Base-by-base conservation (phyloP, 2,329 filamentous ascomycete genomes). In the Colletotrichum godetiae region DNA sequence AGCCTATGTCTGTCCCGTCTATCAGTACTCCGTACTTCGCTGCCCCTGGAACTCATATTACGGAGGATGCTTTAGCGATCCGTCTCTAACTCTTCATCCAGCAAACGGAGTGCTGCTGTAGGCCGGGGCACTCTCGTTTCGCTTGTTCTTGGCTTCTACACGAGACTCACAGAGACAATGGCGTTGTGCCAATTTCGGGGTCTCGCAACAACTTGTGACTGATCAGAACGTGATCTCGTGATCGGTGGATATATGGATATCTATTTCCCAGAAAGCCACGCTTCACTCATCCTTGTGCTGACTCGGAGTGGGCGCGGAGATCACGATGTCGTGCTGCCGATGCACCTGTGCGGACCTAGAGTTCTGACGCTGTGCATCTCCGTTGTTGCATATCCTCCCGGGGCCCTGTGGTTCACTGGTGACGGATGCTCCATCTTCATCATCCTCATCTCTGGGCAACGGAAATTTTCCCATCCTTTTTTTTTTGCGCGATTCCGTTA, bases 321-420 rank as follows among this genome's bases (percentile, higher is more conserved):
- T 73, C 67, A 66, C 58, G 67, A 73, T 73, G 67, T 73, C 71
- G 71, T 73, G 67, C 67, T 60, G 71, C 55, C 35, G 64, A 49
- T 72, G 60, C 67, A 71, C n/a, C 6, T 64, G 65, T 57, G 67
- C 35, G 57, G 35, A 64, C 37, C 60, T 61, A 61, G 29, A 62
- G 35, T 73, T 71, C 71, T 73, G 67, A 71, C 71, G 42, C 58
- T 19, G n/a, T 55, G 52, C 52, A 56, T 27, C 52, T 49, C 22
- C 29, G 12, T 59, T 68, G 35, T 29, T 31, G 46, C 49, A 56
- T 68, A 24, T 22, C 42, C 19, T 49, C 42, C 42, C 4, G 42
- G 42, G 42, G 42, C 19, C 19, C 29, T 59, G 67, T 22, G 42
- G 29, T 29, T 29, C 27, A 10, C 29, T 29, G 15, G 22, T 5